Conservation (phyloP, 306 rosid species). For the Vigna unguiculata region DNA sequence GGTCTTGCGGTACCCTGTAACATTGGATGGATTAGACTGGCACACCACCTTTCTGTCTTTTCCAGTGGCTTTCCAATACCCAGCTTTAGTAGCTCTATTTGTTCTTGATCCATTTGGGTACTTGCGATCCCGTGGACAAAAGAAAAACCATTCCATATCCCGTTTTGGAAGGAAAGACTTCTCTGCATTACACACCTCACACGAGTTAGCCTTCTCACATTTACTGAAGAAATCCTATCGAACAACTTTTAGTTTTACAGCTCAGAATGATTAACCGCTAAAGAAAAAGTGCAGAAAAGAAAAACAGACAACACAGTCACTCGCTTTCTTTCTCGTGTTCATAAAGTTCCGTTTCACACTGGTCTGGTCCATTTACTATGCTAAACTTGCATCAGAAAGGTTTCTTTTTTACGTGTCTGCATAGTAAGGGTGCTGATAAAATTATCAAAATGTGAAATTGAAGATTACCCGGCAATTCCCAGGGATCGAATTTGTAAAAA, state of each 20-base stretch:
- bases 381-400: constrained; percentile 3
- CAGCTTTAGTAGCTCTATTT: constrained; percentile 90
- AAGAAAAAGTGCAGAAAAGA: constrained; percentile 39
- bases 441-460: constrained; percentile 22
- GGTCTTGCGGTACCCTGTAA: constrained; percentile 76
- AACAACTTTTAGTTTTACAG: constrained; percentile 36
- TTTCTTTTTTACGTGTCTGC: neutral
- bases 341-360: constrained; percentile 34
- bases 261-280: constrained; percentile 35
- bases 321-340: constrained; percentile 27
- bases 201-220: constrained; percentile 40
- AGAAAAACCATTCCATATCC: constrained; percentile 97
- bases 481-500: constrained; percentile 89
- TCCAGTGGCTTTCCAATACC: constrained; percentile 99
- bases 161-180: constrained; percentile 80
- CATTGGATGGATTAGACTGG: constrained; percentile 51
- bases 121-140: constrained; percentile 87
- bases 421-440: neutral
- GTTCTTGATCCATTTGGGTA: constrained; percentile 91
- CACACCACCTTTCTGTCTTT: constrained; percentile 79
- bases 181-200: constrained; percentile 55
- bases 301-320: constrained; percentile 29
- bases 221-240: constrained; percentile 38
- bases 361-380: neutral
- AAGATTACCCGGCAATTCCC: constrained; percentile 91